Conservation (phyloP, 176 grass and related monocot species). For the Puccinellia tenuiflora region DNA sequence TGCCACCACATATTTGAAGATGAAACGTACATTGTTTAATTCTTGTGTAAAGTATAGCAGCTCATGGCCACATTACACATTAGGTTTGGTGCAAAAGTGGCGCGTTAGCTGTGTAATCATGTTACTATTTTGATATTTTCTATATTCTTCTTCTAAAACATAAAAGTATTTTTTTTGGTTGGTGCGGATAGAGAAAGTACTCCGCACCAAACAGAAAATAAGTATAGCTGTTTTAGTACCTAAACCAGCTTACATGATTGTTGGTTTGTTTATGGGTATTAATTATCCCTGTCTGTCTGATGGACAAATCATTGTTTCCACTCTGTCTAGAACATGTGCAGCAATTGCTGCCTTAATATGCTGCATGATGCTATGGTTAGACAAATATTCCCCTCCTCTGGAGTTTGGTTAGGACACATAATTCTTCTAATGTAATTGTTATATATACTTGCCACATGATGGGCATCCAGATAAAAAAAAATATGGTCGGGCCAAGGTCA, state of each 20-base stretch:
- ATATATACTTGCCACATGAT: constrained; percentile 45
- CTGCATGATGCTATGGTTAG: constrained; percentile 46
- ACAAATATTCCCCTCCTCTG: constrained; percentile 47
- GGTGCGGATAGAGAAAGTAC: not conserved
- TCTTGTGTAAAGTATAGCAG: constrained; percentile 52
- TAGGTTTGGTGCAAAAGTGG: constrained; percentile 30
- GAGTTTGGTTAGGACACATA: constrained; percentile 37
- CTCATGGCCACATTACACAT: constrained; percentile 28
- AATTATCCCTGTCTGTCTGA: constrained; percentile 37
- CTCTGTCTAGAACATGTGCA: constrained; percentile 60
- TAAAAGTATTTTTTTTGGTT: not conserved
- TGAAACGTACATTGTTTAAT: constrained; percentile 36
- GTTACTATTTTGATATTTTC: constrained; percentile 14
- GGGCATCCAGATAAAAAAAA: constrained; percentile 4
- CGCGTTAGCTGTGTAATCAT: constrained; percentile 52
- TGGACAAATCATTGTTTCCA: constrained; percentile 60
- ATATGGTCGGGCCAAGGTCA: constrained; percentile 27
- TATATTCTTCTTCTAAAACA: constrained; percentile 42
- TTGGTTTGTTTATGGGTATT: constrained; percentile 47
- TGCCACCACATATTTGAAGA: constrained; percentile 37
- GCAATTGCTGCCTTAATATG: constrained; percentile 46
- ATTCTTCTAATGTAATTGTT: constrained; percentile 26
- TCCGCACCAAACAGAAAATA: too few species aligned
- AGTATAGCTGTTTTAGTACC: constrained; percentile 29
- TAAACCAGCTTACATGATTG: constrained; percentile 47